Evolutionary conservation across 2,329 filamentous ascomycete genomes (phyloP).

Genomic region (Ophiostoma sp.): DNA sequence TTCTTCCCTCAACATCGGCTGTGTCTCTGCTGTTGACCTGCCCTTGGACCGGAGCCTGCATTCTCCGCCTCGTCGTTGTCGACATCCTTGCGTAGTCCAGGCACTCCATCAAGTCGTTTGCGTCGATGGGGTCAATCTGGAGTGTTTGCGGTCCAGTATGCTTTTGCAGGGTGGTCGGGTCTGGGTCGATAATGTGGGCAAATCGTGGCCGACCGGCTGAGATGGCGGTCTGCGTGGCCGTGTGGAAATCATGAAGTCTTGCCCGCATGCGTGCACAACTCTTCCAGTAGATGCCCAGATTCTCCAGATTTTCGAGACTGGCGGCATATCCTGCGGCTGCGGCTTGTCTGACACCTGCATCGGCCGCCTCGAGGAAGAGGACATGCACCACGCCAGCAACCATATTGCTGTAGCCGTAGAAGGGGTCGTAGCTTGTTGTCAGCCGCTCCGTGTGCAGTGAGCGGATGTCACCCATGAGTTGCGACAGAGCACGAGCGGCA

Average conservation of each 20-base stretch:
- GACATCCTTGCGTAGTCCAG: background rate
- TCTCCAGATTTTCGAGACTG: background rate
- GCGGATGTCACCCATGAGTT: background rate
- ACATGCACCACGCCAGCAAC: background rate
- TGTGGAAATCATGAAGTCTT: background rate
- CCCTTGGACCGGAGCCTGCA: background rate
- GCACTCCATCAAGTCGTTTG: background rate
- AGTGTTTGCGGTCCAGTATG: background rate
- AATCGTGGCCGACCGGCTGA: background rate
- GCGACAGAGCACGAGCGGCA: background rate
- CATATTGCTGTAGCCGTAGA: background rate
- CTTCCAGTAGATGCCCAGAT: background rate
- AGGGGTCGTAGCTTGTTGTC: background rate
- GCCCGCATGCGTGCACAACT: background rate
- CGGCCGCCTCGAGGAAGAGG: background rate
- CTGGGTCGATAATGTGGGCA: background rate
- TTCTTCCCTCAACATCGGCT: background rate
- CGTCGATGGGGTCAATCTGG: background rate
- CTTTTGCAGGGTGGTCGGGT: background rate
- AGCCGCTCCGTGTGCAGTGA: background rate
- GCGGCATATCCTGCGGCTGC: background rate
- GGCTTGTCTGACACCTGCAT: background rate
- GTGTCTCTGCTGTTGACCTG: background rate
- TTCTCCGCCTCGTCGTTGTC: background rate
- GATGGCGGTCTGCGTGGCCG: background rate